Conservation (phyloP, 257 asterid genomes). For the Striga asiatica region DNA sequence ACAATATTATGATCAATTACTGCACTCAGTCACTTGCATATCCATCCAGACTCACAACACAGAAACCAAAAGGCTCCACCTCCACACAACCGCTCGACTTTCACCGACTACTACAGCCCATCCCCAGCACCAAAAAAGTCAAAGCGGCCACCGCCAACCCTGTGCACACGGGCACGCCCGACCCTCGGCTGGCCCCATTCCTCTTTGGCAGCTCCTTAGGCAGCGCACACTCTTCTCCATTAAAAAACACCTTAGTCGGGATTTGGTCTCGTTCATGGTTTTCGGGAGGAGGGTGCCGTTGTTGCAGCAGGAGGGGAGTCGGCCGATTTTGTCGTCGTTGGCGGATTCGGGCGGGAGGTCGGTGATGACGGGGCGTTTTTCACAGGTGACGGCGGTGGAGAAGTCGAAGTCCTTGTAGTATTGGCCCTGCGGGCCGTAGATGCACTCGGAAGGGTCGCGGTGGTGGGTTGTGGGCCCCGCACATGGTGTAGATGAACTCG, state of each 20-base stretch:
- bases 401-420: slow-evolving; percentile 41
- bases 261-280: slow-evolving; percentile 39
- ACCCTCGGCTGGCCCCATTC: too few species aligned
- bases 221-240: slow-evolving; percentile 66
- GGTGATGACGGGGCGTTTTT: slow-evolving; percentile 37
- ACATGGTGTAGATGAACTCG: slow-evolving; percentile 45
- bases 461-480: slow-evolving; percentile 44
- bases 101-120: too few species aligned
- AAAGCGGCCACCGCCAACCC: too few species aligned
- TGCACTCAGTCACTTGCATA: too few species aligned
- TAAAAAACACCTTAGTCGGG: slow-evolving; percentile 53
- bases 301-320: slow-evolving; percentile 42
- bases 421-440: slow-evolving; percentile 41
- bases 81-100: too few species aligned
- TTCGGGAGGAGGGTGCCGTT: slow-evolving; percentile 45
- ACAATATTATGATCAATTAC: too few species aligned
- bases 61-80: too few species aligned
- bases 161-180: too few species aligned
- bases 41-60: too few species aligned
- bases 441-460: slow-evolving; percentile 35
- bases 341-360: slow-evolving; percentile 43
- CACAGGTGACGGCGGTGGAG: slow-evolving; percentile 35
- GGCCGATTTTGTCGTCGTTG: slow-evolving; percentile 42
- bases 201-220: slow-evolving; percentile 30
- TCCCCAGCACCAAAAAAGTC: too few species aligned